Evolutionary conservation across 2,329 filamentous ascomycete genomes (phyloP), one percentile per base, ranked within the genome.

Genomic region (Salinomyces thailandicus): DNA sequence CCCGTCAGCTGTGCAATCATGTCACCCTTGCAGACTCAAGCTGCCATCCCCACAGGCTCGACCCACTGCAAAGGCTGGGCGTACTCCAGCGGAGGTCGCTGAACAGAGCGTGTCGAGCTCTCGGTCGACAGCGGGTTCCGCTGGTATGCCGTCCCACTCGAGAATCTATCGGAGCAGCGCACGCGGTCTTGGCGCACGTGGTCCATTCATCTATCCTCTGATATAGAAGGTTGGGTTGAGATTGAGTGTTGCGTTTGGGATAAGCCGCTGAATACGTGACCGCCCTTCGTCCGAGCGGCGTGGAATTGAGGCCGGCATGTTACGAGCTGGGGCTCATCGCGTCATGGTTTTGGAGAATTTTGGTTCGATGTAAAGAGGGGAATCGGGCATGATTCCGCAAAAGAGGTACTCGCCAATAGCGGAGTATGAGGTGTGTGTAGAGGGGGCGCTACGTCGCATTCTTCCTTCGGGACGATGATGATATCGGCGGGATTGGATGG

Each of bases 1-100:
- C 79, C 79, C 0, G 77, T 82, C 3, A 73, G 69, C 31, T 73
- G 67, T 12, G 78, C 77, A 14, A 80, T 81, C 47, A 81, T 81
- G 72, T 63, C 69, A 0, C 78, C 78, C 0, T 62, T 65, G 59
- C 68, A 69, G 14, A 76, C 75, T 47, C 68, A 77, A n/a, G 67
- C 72, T 1, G 65, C 79, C 18, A 58, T 79, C 0, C 76, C 81
- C 46, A 31, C 32, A 22, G 36, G 36, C 31, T 12, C 12, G 12
- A 77, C 81, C 35, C 61, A 61, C 5, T 61, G 72, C 42, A 68
- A 67, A 32, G 62, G 63, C 4, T 65, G 66, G 63, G 63, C 63
- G 8, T 65, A 62, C 42, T 55, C 54, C 20, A 62, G 65, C 13
- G 48, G 62, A 11, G 60, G 66, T 2, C 52, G 54, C 36, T 64